Conservation (phyloP, 1,284 basidiomycete genomes). For the Trametes pubescens region DNA sequence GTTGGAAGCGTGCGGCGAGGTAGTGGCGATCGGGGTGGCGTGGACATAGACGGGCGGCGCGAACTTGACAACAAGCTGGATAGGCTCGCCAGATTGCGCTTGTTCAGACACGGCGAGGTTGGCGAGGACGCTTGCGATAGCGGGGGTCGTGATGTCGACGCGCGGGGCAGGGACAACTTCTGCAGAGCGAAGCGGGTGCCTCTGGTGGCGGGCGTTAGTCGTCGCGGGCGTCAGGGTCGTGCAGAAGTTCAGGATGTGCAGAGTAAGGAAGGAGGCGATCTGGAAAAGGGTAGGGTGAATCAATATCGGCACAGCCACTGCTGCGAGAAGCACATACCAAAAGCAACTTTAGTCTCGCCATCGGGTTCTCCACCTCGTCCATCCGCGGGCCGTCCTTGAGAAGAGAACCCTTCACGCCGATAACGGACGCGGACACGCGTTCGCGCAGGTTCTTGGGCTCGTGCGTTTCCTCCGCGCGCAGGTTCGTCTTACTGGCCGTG, state of each 20-base stretch:
- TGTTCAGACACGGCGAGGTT: slow-evolving; percentile 58
- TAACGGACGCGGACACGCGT: slow-evolving; percentile 57
- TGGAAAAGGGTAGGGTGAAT: slow-evolving; percentile 32
- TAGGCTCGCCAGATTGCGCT: slow-evolving; percentile 30
- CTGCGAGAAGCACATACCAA: slow-evolving; percentile 58
- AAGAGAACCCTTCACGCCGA: slow-evolving; percentile 75
- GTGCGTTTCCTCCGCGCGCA: slow-evolving; percentile 11
- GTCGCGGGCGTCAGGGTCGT: slow-evolving; percentile 88
- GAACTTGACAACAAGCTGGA: slow-evolving; percentile 75
- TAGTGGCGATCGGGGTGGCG: slow-evolving; percentile 48
- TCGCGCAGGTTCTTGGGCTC: slow-evolving; percentile 47
- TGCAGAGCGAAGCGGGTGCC: slow-evolving; percentile 37
- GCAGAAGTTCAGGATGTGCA: slow-evolving; percentile 93
- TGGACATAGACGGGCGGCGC: slow-evolving; percentile 71
- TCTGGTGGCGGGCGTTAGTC: slow-evolving; percentile 62
- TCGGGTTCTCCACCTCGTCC: slow-evolving; percentile 74
- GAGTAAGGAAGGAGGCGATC: slow-evolving; percentile 87
- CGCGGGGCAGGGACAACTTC: slow-evolving; percentile 52
- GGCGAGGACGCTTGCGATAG: slow-evolving; percentile 67
- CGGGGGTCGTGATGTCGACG: slow-evolving; percentile 70
- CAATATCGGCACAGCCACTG: slow-evolving; percentile 20
- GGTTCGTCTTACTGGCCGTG: slow-evolving; percentile 26
- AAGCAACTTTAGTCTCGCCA: slow-evolving; percentile 90
- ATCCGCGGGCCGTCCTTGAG: slow-evolving; percentile 48
- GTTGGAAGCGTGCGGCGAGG: slow-evolving; percentile 28